Evolutionary conservation across 352 stramenopile genomes (phyloP).

Genomic region (Globisporangium carolinianum): DNA sequence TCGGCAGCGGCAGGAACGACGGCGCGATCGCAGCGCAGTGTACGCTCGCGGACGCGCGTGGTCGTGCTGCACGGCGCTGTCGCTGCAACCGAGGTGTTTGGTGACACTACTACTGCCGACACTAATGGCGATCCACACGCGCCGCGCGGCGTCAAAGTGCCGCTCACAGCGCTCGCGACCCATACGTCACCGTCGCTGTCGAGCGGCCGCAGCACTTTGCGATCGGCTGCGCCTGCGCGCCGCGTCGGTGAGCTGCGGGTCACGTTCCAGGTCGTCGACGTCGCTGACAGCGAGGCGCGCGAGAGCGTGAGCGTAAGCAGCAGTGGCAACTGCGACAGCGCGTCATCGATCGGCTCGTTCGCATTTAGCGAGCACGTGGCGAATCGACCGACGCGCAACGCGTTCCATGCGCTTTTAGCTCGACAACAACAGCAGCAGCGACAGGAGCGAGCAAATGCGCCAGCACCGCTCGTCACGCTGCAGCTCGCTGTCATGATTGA

Average conservation of each 20-base stretch:
- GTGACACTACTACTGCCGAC: background rate
- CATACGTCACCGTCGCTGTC: too few relatives aligned
- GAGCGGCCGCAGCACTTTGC: too few relatives aligned
- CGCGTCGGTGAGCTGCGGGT: slow-evolving; percentile 21
- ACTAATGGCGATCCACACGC: background rate
- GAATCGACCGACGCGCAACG: background rate
- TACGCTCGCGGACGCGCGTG: background rate
- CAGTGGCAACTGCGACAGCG: background rate
- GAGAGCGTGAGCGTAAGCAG: background rate
- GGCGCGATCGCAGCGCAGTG: background rate
- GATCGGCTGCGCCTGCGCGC: too few relatives aligned
- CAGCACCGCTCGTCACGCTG: background rate
- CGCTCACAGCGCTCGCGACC: background rate
- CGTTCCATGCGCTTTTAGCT: background rate
- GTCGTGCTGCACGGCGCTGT: slow-evolving; percentile 15
- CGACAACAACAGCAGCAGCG: background rate
- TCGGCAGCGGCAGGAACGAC: slow-evolving; percentile 6
- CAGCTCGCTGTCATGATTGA: slow-evolving; percentile 15
- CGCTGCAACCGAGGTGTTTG: slow-evolving; percentile 6
- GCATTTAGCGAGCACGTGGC: background rate
- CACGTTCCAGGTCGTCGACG: slow-evolving; percentile 14
- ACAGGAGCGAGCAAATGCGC: background rate
- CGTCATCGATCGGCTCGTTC: background rate
- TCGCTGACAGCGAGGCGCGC: background rate
- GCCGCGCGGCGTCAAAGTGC: slow-evolving; percentile 11